A percentile compares a stretch with the other conserved stretches of the same genome.
Evolutionary conservation across 2,329 filamentous ascomycete species (phyloP).

Genomic region (Proliferodiscus dingleyae): DNA sequence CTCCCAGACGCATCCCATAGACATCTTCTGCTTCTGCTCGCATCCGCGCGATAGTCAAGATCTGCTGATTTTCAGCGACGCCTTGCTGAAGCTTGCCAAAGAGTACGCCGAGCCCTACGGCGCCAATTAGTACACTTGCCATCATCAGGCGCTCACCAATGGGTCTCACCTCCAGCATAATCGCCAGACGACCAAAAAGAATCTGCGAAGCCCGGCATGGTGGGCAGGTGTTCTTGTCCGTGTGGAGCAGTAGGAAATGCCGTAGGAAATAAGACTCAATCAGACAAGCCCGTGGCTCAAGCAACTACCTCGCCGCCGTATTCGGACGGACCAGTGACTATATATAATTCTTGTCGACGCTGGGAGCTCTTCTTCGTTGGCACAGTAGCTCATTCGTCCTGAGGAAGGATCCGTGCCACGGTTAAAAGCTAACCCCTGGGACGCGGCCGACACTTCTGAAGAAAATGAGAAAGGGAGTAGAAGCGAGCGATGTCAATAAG

Average conservation of each 20-base stretch:
- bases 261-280: too few species aligned
- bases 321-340: too few species aligned
- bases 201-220: conserved; percentile 85
- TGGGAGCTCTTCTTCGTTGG: too few species aligned
- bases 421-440: too few species aligned
- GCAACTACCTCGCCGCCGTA: too few species aligned
- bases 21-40: conserved; percentile 92
- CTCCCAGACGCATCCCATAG: conserved; percentile 74
- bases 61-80: conserved; percentile 88
- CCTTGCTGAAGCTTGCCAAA: conserved; percentile 97
- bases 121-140: conserved; percentile 10
- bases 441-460: too few species aligned
- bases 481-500: too few species aligned
- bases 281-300: too few species aligned
- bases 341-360: too few species aligned
- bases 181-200: conserved; percentile 92
- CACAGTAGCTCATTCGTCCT: too few species aligned
- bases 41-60: conserved; percentile 86
- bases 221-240: conserved; percentile 27
- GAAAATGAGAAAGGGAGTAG: too few species aligned
- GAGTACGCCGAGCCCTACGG: conserved; percentile 75
- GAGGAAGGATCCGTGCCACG: too few species aligned
- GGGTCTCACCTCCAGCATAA: conserved; percentile 82
- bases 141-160: not conserved
- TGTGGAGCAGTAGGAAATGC: conserved; percentile 6